phyloP scores from a whole-genome alignment of 139 green algal genomes.

The Astrephomene gubernaculifera region DNA sequence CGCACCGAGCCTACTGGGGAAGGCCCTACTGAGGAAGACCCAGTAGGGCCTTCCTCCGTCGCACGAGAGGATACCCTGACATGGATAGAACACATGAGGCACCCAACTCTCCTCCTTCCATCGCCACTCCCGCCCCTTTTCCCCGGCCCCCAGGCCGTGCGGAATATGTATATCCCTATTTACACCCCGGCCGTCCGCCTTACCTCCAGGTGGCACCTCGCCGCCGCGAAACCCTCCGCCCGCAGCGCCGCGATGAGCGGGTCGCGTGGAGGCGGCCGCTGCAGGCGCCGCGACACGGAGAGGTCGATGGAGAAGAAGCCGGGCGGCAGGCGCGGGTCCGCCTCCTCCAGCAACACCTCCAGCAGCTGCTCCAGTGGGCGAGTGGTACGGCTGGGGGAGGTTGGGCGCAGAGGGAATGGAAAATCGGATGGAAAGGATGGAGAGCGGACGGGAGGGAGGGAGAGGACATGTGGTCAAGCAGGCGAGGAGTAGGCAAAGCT shows the following conservation, averaged over 20 bases:
- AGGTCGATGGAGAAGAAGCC: slow-evolving; percentile 49
- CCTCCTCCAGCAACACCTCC: slow-evolving; percentile 51
- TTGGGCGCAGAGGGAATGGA: background rate
- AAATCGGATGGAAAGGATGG: background rate
- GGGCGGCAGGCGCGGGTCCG: slow-evolving; percentile 53
- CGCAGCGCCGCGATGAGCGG: slow-evolving; percentile 53
- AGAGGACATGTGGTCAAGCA: too few species aligned
- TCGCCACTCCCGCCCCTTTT: too few species aligned
- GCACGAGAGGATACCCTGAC: too few species aligned
- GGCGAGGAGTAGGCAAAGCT: too few species aligned
- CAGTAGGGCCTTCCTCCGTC: too few species aligned
- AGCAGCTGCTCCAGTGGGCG: slow-evolving; percentile 51
- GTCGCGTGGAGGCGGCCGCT: slow-evolving; percentile 39
- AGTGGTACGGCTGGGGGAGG: slow-evolving; percentile 6
- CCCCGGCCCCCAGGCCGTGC: too few species aligned
- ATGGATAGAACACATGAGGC: background rate
- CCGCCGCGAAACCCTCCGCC: slow-evolving; percentile 44
- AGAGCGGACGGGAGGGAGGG: too few species aligned
- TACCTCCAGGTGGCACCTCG: slow-evolving; percentile 57
- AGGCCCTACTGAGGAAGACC: too few species aligned
- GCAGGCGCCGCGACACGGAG: slow-evolving; percentile 17
- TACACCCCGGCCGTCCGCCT: background rate
- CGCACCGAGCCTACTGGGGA: too few species aligned
- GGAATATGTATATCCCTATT: too few species aligned
- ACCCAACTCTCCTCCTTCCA: background rate